Evolutionary conservation across 305 asterid genomes (phyloP).

Genomic region (Fraxinus xanthoxyloides): DNA sequence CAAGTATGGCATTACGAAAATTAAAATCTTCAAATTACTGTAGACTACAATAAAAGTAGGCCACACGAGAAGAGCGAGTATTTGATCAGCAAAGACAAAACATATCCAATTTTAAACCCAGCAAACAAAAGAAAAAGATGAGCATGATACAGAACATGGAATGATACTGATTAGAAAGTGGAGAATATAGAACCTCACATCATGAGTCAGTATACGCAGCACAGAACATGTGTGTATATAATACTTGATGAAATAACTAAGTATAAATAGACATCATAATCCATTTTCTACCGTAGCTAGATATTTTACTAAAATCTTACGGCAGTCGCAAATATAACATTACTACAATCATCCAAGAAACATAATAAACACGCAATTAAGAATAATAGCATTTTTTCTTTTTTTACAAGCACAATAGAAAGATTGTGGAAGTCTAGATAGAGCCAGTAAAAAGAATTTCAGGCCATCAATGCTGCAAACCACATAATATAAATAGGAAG

Average conservation of each 20-base stretch:
- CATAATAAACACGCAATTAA: not conserved
- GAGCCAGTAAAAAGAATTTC: not conserved
- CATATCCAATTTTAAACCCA: not conserved
- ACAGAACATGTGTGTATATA: not conserved
- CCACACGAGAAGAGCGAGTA: not conserved
- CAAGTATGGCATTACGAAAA: slow-evolving; percentile 18
- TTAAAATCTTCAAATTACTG: not conserved
- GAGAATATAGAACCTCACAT: not conserved
- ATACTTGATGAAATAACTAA: not conserved
- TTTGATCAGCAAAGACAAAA: not conserved
- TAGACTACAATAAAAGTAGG: not conserved
- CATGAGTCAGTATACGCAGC: slow-evolving; percentile 6
- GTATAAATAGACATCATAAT: not conserved
- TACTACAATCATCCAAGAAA: slow-evolving; percentile 6
- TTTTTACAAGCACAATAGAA: not conserved
- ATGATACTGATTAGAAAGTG: not conserved
- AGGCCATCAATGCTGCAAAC: not conserved
- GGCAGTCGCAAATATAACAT: slow-evolving; percentile 10
- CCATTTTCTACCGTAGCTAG: slow-evolving; percentile 13
- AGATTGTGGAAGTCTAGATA: not conserved
- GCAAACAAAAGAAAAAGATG: not conserved
- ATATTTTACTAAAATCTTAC: not conserved
- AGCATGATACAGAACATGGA: not conserved
- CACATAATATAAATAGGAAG: not conserved
- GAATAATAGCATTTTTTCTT: not conserved